Evolutionary conservation across 768 basidiomycete genomes (phyloP), one percentile per base, ranked within the genome.

Genomic region (Rickenella mellea): DNA sequence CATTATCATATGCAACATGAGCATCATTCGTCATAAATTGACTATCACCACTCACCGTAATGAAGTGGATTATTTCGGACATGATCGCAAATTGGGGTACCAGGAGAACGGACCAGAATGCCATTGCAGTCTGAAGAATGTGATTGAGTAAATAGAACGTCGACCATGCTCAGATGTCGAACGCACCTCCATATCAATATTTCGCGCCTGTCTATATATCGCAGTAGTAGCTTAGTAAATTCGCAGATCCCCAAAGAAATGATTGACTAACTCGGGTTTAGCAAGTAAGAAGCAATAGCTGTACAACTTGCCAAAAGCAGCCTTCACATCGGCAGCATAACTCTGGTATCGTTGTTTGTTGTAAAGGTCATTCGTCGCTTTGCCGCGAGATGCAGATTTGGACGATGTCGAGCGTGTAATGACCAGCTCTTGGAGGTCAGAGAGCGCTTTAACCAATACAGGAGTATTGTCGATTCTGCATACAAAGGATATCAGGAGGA

Each of bases 171-270:
- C 32, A 10, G 11, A n/a, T 5, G 31, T 33, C 4, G n/a, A 17
- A 51, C 65, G 51, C 47, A 83, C 84, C 64, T 89, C 85, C 69
- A 89, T 83, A 40, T 88, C 85, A 47, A 88, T 76, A 55, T 85
- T 88, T 49, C 78, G 72, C 15, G 76, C 76, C 56, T 74, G 71
- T 55, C 84, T 87, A 42, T 19, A 17, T 40, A 8, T 20, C 32
- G 29, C 10, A 28, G 12, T 8, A 28, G 36, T 15, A 41, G 36
- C 12, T 35, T 30, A 22, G 14, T 29, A 30, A 26, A 38, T n/a
- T 9, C 35, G 21, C 41, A 41, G 10, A 6, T 24, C 12, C n/a
- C 21, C 5, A 33, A 35, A 6, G 8, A 33, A 28, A n/a, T 24
- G 27, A 28, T 28, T 33, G 6, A 72, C 82, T 56, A 60, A 90